Evolutionary conservation across 306 rosid species (phyloP), one percentile per base, ranked within the genome.

Genomic region (Citrullus colocynthis): DNA sequence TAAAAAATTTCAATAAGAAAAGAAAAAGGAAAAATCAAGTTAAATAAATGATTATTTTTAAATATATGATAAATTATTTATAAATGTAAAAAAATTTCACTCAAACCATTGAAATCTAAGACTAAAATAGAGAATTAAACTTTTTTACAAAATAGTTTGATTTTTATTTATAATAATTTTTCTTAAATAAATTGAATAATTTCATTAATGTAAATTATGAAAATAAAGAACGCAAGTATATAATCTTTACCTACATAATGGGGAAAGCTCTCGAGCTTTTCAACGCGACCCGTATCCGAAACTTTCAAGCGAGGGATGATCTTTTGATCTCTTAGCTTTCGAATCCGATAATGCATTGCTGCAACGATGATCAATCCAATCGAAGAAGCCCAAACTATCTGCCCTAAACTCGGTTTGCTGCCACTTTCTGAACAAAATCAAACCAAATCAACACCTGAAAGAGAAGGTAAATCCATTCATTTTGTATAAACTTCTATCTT

Each of bases 171-270:
- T 24, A 24, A 24, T 24, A 24, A 32, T 32, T 32, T 24, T 32
- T 3, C 36, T 32, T 32, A 32, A 32, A 32, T 2, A 32, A 32
- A 32, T 32, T 2, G 48, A 42, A 42, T 6, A 42, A 7, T 51
- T 51, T 1, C 0, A 51, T 2, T 15, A 52, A 52, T 52, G 57
- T 52, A 30, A 6, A 74, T 21, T 51, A 49, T 51, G 15, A 4
- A 21, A 57, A 41, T 13, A 39, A 71, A 41, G n/a, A 39, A 71
- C 58, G 41, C 0, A 15, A 28, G 60, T 8, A 30, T 12, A 21
- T 24, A 24, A 72, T 72, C 76, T 74, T 87, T 92, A 89, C 98
- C 97, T 88, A 94, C 98, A 74, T 94, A 94, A 82, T 90, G 93
- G 48, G 96, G 83, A 80, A 94, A 91, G 81, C 92, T 88, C 80